Percentiles rank a stretch among this genome's conserved stretches.
Evolutionary conservation across 805 yeast genomes (phyloP).

Genomic region (Metschnikowia koreensis): DNA sequence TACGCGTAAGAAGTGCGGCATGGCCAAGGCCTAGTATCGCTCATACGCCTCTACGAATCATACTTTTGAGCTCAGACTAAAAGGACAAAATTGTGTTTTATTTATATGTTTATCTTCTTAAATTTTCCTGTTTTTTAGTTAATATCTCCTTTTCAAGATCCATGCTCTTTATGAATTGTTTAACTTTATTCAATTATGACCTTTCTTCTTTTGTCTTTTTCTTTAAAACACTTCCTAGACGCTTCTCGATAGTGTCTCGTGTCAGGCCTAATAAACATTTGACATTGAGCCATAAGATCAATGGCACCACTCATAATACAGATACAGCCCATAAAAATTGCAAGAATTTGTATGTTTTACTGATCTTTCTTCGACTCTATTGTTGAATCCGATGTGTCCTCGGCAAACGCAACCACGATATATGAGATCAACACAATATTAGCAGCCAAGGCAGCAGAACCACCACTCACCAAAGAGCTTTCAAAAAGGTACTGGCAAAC

Average conservation of each 20-base stretch:
- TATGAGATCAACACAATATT: constrained; percentile 72
- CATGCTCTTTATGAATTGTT: too few species aligned
- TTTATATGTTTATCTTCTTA: too few species aligned
- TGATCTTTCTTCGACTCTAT: constrained; percentile 38
- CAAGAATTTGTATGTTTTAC: not conserved
- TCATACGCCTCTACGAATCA: too few species aligned
- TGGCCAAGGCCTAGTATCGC: too few species aligned
- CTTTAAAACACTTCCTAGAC: not conserved
- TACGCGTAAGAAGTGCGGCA: not conserved
- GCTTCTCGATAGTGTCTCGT: not conserved
- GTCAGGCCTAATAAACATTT: not conserved
- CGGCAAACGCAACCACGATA: constrained; percentile 71
- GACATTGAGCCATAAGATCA: not conserved
- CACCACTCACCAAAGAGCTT: constrained; percentile 70
- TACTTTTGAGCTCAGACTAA: not conserved
- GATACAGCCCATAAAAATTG: not conserved
- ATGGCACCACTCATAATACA: not conserved
- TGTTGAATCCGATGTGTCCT: constrained; percentile 43
- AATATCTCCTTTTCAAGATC: too few species aligned
- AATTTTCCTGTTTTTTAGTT: too few species aligned
- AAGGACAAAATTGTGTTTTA: too few species aligned
- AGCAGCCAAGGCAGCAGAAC: constrained; percentile 75
- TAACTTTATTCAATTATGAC: not conserved
- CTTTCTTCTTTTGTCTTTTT: not conserved
- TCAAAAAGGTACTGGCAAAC: constrained; percentile 44